A percentile compares a stretch with the other conserved stretches of the same genome.
Conservation (phyloP, 1,284 basidiomycete genomes). For the Cystobasidium pallidum region DNA sequence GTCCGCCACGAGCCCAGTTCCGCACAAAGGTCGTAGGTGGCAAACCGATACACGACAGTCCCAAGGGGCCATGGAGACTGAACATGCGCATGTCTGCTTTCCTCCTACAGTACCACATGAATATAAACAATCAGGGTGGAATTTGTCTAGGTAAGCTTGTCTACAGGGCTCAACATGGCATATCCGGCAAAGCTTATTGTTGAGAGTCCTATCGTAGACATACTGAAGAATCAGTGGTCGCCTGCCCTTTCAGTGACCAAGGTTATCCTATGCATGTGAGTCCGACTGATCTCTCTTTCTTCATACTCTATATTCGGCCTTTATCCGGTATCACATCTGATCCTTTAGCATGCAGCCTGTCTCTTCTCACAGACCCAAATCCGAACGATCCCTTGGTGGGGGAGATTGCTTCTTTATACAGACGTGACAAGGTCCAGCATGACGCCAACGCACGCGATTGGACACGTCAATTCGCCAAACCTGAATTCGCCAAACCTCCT, state of each 20-base stretch:
- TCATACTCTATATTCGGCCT: no score
- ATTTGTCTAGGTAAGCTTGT: constrained; percentile 76
- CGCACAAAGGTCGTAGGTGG: constrained; percentile 73
- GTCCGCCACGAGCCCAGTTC: constrained; percentile 99
- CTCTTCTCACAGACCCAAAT: constrained; percentile 96
- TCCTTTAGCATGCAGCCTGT: constrained; percentile 73
- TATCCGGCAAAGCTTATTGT: background rate
- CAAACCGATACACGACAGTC: background rate
- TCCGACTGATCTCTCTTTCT: background rate
- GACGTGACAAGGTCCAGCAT: constrained; percentile 89
- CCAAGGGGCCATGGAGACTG: no score
- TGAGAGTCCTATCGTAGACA: constrained; percentile 40
- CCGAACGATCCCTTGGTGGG: constrained; percentile 81
- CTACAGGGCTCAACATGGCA: constrained; percentile 67
- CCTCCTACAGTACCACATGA: constrained; percentile 74
- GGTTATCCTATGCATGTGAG: constrained; percentile 52
- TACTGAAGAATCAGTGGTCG: constrained; percentile 70
- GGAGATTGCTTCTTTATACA: constrained; percentile 80
- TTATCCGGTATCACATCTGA: background rate
- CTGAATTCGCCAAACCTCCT: constrained; percentile 87
- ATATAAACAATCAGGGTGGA: constrained; percentile 97
- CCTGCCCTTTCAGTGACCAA: constrained; percentile 98
- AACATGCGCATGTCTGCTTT: background rate
- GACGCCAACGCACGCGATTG: constrained; percentile 82
- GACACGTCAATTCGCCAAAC: constrained; percentile 59